Evolutionary conservation across 495 filamentous ascomycete genomes (phyloP).

Genomic region (Aspergillus sclerotioniger): DNA sequence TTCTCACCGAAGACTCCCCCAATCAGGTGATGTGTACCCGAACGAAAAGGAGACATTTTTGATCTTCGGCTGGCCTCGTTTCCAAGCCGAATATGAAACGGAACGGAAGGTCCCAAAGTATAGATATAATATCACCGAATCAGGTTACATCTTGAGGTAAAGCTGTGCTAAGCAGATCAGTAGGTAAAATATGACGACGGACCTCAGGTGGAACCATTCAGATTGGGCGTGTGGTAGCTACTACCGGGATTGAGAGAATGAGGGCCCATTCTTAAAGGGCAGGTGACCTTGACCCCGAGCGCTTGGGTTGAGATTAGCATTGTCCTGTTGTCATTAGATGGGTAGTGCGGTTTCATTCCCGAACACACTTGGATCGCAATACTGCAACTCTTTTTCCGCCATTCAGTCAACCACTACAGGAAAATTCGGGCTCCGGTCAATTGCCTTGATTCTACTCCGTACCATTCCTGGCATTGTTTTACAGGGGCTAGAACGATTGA

Average conservation of each 20-base stretch:
- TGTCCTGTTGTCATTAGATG: neutral
- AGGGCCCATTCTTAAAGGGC: constrained; percentile 16
- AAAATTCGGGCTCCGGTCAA: neutral
- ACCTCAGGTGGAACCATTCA: constrained; percentile 23
- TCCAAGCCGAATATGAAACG: neutral
- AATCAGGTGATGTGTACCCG: neutral
- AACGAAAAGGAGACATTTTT: neutral
- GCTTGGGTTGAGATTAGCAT: constrained; percentile 9
- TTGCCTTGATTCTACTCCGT: neutral
- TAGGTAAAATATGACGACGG: constrained; percentile 18
- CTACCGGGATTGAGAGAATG: constrained; percentile 10
- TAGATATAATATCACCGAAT: neutral
- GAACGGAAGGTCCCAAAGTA: too few species aligned
- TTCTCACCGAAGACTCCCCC: neutral
- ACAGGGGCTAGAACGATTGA: neutral
- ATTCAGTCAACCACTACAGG: neutral
- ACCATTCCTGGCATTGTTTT: neutral
- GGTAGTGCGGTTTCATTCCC: neutral
- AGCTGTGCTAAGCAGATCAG: constrained; percentile 11
- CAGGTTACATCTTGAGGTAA: neutral
- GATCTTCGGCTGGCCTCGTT: neutral
- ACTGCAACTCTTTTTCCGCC: neutral
- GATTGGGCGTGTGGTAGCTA: constrained; percentile 21
- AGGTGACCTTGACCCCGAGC: constrained; percentile 25
- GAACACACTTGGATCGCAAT: neutral